Conservation (phyloP, 768 basidiomycete species). For the Suillus sp. region DNA sequence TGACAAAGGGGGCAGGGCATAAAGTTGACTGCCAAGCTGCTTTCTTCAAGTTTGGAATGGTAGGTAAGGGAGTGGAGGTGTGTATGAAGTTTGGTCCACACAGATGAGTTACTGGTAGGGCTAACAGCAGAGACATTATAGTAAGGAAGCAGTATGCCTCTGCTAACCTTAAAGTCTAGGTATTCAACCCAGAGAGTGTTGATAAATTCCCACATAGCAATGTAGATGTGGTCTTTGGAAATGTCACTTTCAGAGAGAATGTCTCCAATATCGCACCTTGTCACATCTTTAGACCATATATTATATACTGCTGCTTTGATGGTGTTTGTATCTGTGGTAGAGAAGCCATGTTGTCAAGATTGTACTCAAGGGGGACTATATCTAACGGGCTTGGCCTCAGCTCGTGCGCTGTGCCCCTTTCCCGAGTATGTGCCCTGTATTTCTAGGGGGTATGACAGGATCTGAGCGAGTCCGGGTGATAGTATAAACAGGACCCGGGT, state of each 20-base stretch:
- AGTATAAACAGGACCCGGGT: too few relatives aligned
- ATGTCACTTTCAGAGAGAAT: neutral
- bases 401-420: too few relatives aligned
- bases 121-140: neutral
- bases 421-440: too few relatives aligned
- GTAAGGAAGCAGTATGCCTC: rapidly evolving
- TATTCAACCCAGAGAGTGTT: neutral
- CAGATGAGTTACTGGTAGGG: rapidly evolving
- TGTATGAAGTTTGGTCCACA: neutral
- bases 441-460: too few relatives aligned
- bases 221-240: rapidly evolving
- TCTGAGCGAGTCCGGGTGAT: too few relatives aligned
- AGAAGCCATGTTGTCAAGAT: neutral
- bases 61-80: neutral
- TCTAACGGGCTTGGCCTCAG: too few relatives aligned
- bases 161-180: neutral
- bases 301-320: neutral
- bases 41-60: neutral
- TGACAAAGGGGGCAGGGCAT: neutral
- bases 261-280: neutral
- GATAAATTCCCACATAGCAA: neutral
- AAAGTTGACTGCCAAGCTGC: neutral
- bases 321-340: neutral
- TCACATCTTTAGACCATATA: neutral
- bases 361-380: too few relatives aligned